Conservation (phyloP, 192 early-diverging fungal species). For the Backusella circina region DNA sequence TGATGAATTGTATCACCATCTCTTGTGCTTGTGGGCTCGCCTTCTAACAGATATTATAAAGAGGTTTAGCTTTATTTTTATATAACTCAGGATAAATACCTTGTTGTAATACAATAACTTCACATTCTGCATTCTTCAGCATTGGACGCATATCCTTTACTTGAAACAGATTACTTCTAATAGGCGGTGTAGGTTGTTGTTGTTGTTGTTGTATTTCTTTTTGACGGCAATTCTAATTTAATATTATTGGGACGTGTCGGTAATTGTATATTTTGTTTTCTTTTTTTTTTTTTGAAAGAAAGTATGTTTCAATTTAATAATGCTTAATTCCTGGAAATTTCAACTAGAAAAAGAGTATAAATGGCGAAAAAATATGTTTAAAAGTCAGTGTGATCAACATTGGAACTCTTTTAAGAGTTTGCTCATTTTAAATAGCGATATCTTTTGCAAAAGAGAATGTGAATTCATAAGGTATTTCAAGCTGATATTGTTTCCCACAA, state of each 20-base stretch:
- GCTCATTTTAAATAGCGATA: too few relatives aligned
- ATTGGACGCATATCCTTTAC: constrained; percentile 51
- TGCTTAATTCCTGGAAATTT: too few relatives aligned
- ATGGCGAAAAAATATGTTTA: too few relatives aligned
- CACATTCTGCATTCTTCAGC: constrained; percentile 59
- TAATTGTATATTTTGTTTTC: too few relatives aligned
- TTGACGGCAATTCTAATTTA: background rate
- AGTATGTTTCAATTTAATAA: too few relatives aligned
- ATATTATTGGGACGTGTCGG: background rate
- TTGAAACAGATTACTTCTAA: constrained; percentile 16
- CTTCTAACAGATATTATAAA: constrained; percentile 6
- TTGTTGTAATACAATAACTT: constrained; percentile 63
- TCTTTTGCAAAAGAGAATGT: too few relatives aligned
- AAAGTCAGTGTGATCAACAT: too few relatives aligned
- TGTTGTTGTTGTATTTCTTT: background rate
- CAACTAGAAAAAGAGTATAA: too few relatives aligned
- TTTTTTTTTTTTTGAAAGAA: too few relatives aligned
- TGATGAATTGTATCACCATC: constrained; percentile 52
- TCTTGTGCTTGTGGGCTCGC: constrained; percentile 41
- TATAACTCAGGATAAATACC: constrained; percentile 11
- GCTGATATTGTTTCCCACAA: too few relatives aligned
- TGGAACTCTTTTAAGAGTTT: too few relatives aligned
- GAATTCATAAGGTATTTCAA: too few relatives aligned
- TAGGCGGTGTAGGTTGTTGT: background rate
- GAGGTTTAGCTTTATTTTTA: background rate